Percentiles rank a stretch among this genome's conserved stretches.
Evolutionary conservation across 495 filamentous ascomycete species (phyloP).

Genomic region (Talaromyces adpressus): DNA sequence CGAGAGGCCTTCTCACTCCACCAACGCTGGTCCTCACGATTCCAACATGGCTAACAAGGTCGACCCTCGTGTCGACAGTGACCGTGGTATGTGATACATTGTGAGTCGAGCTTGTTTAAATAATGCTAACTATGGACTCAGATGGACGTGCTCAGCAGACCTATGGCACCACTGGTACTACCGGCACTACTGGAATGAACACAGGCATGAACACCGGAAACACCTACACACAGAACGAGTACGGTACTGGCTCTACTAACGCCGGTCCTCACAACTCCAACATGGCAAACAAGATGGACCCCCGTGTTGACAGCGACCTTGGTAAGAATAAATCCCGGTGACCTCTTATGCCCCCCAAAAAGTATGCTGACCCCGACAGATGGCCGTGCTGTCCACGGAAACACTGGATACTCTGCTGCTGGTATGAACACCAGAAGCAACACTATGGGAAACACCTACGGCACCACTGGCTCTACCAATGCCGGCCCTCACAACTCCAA

Average conservation of each 20-base stretch:
- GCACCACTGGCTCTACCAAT: constrained; percentile 9
- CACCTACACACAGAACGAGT: background rate
- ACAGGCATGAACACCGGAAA: background rate
- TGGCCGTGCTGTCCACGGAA: background rate
- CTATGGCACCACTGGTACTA: background rate
- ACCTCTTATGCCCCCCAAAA: background rate
- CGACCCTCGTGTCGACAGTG: constrained; percentile 43
- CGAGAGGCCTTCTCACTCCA: constrained; percentile 14
- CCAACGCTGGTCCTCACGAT: constrained; percentile 22
- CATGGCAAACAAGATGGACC: constrained; percentile 39
- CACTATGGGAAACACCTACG: background rate
- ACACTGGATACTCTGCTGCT: background rate
- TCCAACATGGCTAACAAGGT: constrained; percentile 28
- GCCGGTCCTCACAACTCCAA: constrained; percentile 31
- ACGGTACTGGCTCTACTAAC: constrained; percentile 10
- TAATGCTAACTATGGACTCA: background rate
- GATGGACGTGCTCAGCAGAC: background rate
- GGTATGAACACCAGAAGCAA: background rate
- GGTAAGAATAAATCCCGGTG: constrained; percentile 2
- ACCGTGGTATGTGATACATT: constrained; percentile 15
- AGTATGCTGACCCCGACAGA: background rate
- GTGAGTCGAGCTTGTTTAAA: background rate
- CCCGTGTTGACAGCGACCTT: constrained; percentile 41
- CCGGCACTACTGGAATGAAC: background rate
- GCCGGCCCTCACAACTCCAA: constrained; percentile 32